These are phyloP conservation scores for Mytilinidion resinicola DNA, from an alignment of 495 filamentous ascomycete genomes.

Conservation along the genomic window DNA sequence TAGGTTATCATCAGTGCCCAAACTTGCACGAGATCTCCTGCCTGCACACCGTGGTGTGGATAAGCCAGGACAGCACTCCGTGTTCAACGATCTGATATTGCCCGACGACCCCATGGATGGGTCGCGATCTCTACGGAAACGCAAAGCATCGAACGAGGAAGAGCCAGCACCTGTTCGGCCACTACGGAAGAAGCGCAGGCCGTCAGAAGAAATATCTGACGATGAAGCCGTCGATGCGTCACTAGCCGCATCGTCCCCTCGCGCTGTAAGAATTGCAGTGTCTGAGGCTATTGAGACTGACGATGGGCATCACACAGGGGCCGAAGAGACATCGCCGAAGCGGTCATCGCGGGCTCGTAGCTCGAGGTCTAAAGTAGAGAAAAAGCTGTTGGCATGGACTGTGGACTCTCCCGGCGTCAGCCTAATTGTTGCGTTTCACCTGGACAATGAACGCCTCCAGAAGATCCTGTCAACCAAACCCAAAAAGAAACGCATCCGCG, in stretches of 20 bases:
- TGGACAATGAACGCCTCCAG: conserved; percentile 53
- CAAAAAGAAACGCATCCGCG: conserved; percentile 45
- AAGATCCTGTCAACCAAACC: conserved; percentile 49
- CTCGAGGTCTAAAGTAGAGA: conserved; percentile 22
- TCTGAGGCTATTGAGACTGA: conserved; percentile 23
- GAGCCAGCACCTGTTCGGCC: conserved; percentile 34
- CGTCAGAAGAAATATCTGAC: conserved; percentile 16
- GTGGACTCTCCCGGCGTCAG: conserved; percentile 33
- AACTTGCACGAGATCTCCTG: conserved; percentile 61
- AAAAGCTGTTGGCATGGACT: conserved; percentile 31
- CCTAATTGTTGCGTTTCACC: conserved; percentile 53
- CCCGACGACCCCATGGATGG: conserved; percentile 80
- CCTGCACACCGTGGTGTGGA: conserved; percentile 62
- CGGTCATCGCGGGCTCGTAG: conserved; percentile 35
- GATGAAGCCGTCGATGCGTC: conserved; percentile 13
- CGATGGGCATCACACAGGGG: conserved; percentile 20
- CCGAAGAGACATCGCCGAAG: conserved; percentile 11
- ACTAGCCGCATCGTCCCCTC: conserved; percentile 17
- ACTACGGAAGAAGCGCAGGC: conserved; percentile 34
- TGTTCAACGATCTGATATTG: conserved; percentile 74
- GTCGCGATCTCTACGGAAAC: conserved; percentile 77
- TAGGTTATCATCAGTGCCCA: conserved; percentile 37
- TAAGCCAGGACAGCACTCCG: conserved; percentile 75
- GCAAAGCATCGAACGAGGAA: conserved; percentile 61
- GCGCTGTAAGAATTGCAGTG: conserved; percentile 7